phyloP scores from a whole-genome alignment of 2,329 filamentous ascomycete species.

The Pseudogymnoascus verrucosus region DNA sequence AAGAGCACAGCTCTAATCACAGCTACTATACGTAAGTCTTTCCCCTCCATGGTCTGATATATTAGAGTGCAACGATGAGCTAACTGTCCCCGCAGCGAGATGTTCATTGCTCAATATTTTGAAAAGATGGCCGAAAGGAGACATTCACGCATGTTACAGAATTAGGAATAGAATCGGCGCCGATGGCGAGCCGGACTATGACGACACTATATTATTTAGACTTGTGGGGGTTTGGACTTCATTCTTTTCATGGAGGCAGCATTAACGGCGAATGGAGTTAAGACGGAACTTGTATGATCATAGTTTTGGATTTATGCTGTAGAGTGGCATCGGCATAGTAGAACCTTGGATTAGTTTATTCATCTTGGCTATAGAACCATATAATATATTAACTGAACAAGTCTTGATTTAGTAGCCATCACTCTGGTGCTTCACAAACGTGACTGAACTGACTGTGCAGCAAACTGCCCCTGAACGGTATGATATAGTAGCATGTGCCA shows the following conservation, averaged over 20 bases:
- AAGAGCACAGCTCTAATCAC: slow-evolving; percentile 68
- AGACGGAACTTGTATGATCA: neutral
- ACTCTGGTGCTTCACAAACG: neutral
- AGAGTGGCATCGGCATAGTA: neutral
- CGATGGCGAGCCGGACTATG: neutral
- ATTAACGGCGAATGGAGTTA: neutral
- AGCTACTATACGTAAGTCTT: slow-evolving; percentile 66
- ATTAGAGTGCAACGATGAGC: slow-evolving; percentile 17
- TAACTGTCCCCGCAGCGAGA: slow-evolving; percentile 44
- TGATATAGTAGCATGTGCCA: neutral
- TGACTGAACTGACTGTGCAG: neutral
- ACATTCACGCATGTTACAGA: neutral
- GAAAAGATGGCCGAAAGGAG: slow-evolving; percentile 50
- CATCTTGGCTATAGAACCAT: neutral
- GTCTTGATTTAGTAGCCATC: neutral
- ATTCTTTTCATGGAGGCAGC: neutral
- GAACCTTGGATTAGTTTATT: neutral
- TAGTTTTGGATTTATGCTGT: neutral
- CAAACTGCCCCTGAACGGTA: neutral
- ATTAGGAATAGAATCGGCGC: neutral
- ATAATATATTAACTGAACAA: neutral
- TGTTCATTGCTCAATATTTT: slow-evolving; percentile 72
- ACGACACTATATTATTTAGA: neutral
- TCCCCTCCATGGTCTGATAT: neutral
- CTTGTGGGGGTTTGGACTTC: neutral